Conservation (phyloP, 768 basidiomycete species). For the Calvatia gigantea region DNA sequence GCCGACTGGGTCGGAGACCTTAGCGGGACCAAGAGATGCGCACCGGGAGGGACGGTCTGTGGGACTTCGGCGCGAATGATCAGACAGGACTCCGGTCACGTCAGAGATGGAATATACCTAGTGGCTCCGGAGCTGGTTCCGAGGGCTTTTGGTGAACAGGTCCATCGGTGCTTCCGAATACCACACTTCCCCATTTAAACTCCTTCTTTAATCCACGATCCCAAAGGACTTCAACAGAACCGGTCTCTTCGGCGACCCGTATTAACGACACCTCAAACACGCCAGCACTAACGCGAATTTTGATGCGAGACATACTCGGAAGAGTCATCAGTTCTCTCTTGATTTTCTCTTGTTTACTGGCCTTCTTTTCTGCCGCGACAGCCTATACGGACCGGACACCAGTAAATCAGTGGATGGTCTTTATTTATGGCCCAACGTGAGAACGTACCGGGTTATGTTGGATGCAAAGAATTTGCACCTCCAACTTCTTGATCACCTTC, state of each 20-base stretch:
- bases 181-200: slow-evolving; percentile 80
- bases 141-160: slow-evolving; percentile 72
- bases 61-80: slow-evolving; percentile 9
- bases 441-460: slow-evolving; percentile 87
- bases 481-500: slow-evolving; percentile 70
- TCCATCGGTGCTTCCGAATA: slow-evolving; percentile 71
- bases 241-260: slow-evolving; percentile 63
- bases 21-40: slow-evolving; percentile 17
- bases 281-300: slow-evolving; percentile 80
- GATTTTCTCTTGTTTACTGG: slow-evolving; percentile 71
- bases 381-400: slow-evolving; percentile 41
- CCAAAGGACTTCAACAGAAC: slow-evolving; percentile 80
- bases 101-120: slow-evolving; percentile 21
- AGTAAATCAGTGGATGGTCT: neutral
- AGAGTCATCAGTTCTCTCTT: slow-evolving; percentile 67
- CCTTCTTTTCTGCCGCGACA: slow-evolving; percentile 70
- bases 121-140: slow-evolving; percentile 35
- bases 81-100: neutral
- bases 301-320: slow-evolving; percentile 70
- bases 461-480: slow-evolving; percentile 74
- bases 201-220: slow-evolving; percentile 69
- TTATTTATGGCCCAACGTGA: slow-evolving; percentile 1
- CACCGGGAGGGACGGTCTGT: slow-evolving; percentile 7
- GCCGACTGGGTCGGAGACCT: slow-evolving; percentile 12
- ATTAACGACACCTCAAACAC: slow-evolving; percentile 84